Evolutionary conservation across 306 rosid species (phyloP).

Genomic region (Cucumis sativus): Cucumber_9930_V3 NC_026660.2:26032501-26033000

Average conservation of each 20-base stretch:
- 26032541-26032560: not conserved
- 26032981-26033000: not conserved
- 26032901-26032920: not conserved
- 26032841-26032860: not conserved
- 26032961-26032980: not conserved
- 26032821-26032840: not conserved
- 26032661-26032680: too few species aligned
- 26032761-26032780: not conserved
- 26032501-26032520: constrained; percentile 51
- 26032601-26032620: too few species aligned
- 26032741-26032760: not conserved
- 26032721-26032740: too few species aligned
- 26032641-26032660: too few species aligned
- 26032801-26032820: not conserved
- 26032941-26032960: not conserved
- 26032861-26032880: not conserved
- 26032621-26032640: too few species aligned
- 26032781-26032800: not conserved
- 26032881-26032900: not conserved
- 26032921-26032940: not conserved
- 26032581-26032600: too few species aligned
- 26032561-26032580: not conserved
- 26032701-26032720: too few species aligned
- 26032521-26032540: too few species aligned
- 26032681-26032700: too few species aligned